Percentiles rank a stretch among this genome's conserved stretches.
phyloP scores from a whole-genome alignment of 1,284 basidiomycete genomes.

The Quambalaria eucalypti region DNA sequence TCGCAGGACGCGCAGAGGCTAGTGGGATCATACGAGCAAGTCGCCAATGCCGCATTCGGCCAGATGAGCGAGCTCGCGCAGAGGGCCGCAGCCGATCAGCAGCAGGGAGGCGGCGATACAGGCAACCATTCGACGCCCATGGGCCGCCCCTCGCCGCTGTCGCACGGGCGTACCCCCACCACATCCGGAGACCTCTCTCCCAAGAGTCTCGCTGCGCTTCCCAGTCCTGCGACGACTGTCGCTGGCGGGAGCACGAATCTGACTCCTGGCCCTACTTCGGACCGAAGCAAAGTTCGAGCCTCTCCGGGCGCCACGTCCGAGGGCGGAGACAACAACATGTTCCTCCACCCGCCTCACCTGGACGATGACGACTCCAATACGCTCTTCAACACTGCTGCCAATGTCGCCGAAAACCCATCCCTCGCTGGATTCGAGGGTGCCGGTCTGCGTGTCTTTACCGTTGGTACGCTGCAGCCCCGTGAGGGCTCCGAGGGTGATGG shows the following conservation, averaged over 20 bases:
- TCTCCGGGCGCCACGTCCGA: conserved; percentile 3
- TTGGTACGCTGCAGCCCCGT: conserved; percentile 66
- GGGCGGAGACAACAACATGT: conserved; percentile 6
- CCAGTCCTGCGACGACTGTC: not conserved
- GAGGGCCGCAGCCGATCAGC: not conserved
- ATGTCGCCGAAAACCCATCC: conserved; percentile 14
- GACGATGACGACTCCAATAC: conserved; percentile 14
- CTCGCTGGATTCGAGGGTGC: conserved; percentile 45
- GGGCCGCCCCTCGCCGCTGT: not conserved
- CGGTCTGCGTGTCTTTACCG: conserved; percentile 69
- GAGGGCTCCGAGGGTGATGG: conserved; percentile 6
- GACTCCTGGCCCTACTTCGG: not conserved
- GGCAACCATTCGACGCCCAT: not conserved
- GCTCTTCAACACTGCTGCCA: conserved; percentile 13
- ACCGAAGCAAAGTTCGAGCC: not conserved
- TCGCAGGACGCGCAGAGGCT: not conserved
- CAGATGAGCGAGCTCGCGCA: conserved; percentile 1
- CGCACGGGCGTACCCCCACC: not conserved
- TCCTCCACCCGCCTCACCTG: conserved; percentile 24
- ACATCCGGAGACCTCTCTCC: not conserved
- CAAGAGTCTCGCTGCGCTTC: not conserved
- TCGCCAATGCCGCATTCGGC: not conserved
- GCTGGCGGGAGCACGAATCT: not conserved
- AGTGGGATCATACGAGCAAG: not conserved
- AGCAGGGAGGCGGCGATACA: not conserved